Percentiles rank a stretch among this genome's conserved stretches.
Conservation (phyloP, 768 basidiomycete species). For the Pisolithus albus region DNA sequence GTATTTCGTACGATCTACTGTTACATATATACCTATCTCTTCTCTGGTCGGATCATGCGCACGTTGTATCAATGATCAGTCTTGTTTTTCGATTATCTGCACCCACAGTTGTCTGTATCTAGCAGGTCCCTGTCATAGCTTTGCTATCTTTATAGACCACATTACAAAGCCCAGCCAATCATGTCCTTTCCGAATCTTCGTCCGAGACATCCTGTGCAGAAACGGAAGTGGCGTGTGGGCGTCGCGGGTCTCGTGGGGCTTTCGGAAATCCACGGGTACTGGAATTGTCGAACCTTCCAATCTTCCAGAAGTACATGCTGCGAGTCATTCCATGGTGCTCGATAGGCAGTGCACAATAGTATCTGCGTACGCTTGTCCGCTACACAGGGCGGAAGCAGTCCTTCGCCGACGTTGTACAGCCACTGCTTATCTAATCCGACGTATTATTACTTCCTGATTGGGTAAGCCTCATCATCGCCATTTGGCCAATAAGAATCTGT, state of each 20-base stretch:
- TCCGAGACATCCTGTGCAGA: neutral
- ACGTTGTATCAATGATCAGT: neutral
- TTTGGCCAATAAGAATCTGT: neutral
- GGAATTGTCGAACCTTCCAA: no score
- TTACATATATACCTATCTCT: neutral
- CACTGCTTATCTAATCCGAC: no score
- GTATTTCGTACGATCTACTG: neutral
- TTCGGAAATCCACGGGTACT: no score
- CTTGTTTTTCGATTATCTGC: neutral
- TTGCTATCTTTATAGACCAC: neutral
- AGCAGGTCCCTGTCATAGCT: neutral
- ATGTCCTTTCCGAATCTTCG: neutral
- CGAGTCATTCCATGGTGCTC: no score
- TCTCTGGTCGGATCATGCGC: neutral
- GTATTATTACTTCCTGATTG: no score
- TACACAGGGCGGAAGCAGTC: no score
- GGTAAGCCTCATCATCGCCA: neutral
- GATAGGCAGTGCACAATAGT: no score
- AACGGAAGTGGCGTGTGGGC: no score
- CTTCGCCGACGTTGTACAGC: no score
- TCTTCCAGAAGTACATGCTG: no score
- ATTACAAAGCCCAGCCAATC: neutral
- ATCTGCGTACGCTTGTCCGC: no score
- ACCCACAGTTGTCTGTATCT: neutral
- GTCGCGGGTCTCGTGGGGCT: no score